Conservation (phyloP, 2,329 filamentous ascomycete species). For the Sclerotinia subarctica region DNA sequence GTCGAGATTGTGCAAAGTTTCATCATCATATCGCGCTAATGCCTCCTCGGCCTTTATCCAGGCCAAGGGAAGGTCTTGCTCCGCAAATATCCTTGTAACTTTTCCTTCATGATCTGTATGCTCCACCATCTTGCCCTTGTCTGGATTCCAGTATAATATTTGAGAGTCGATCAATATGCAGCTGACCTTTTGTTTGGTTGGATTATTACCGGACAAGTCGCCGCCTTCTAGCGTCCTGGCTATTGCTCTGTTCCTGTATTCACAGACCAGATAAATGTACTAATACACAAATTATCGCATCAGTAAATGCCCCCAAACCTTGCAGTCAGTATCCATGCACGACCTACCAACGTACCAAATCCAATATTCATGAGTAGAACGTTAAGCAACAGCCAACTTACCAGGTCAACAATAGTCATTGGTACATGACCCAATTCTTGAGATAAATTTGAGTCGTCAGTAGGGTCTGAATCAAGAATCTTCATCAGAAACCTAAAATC, state of each 20-base stretch:
- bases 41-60: neutral
- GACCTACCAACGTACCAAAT: neutral
- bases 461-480: neutral
- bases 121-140: rapidly evolving
- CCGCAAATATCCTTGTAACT: rapidly evolving
- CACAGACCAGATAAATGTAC: conserved; percentile 7
- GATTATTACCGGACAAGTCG: neutral
- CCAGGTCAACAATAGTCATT: neutral
- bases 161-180: conserved; percentile 1
- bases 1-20: conserved; percentile 5
- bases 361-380: neutral
- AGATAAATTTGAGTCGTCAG: too few species aligned
- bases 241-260: conserved; percentile 8
- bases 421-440: neutral
- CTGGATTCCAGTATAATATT: neutral
- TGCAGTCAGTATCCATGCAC: neutral
- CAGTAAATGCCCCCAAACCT: neutral
- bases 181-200: conserved; percentile 6
- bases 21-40: neutral
- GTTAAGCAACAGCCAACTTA: neutral
- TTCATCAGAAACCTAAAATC: conserved; percentile 1
- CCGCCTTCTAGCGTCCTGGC: conserved; percentile 2
- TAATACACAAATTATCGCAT: neutral
- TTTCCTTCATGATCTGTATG: neutral
- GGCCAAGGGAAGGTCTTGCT: neutral